phyloP scores from a whole-genome alignment of 768 basidiomycete species.

The Lyophyllum decastes region DNA sequence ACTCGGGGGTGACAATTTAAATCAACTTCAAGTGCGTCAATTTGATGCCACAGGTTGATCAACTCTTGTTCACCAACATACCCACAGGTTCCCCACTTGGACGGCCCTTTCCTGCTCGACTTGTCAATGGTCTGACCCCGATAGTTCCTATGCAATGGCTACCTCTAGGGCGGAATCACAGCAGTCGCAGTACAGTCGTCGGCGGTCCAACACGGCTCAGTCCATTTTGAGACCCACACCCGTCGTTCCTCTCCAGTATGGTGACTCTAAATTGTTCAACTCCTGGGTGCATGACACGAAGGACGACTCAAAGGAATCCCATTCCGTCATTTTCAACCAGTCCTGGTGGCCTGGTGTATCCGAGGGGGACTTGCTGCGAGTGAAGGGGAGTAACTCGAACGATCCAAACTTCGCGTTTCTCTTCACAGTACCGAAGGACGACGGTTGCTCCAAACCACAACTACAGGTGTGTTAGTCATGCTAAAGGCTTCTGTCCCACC shows the following conservation, averaged over 20 bases:
- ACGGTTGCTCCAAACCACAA: constrained; percentile 58
- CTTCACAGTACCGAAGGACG: constrained; percentile 69
- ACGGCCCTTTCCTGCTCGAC: background rate
- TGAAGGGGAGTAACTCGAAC: constrained; percentile 44
- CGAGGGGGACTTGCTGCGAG: constrained; percentile 73
- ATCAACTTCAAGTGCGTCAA: no score
- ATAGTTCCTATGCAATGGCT: constrained; percentile 43
- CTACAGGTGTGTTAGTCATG: constrained; percentile 50
- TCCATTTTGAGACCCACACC: constrained; percentile 55
- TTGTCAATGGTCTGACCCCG: constrained; percentile 4
- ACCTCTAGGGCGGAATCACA: constrained; percentile 68
- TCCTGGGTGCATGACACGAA: constrained; percentile 77
- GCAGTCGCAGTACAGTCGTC: constrained; percentile 52
- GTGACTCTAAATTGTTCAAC: constrained; percentile 64
- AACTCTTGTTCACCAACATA: background rate
- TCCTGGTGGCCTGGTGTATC: constrained; percentile 76
- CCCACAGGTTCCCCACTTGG: background rate
- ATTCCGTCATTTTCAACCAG: constrained; percentile 68
- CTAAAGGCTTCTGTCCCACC: background rate
- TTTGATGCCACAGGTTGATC: no score
- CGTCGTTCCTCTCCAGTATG: constrained; percentile 51
- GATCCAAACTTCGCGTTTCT: constrained; percentile 47
- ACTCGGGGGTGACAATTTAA: no score
- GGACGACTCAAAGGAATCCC: constrained; percentile 36
- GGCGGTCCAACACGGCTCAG: constrained; percentile 76